phyloP scores from a whole-genome alignment of 192 early-diverging fungal genomes.

The Allomyces javanicus region DNA sequence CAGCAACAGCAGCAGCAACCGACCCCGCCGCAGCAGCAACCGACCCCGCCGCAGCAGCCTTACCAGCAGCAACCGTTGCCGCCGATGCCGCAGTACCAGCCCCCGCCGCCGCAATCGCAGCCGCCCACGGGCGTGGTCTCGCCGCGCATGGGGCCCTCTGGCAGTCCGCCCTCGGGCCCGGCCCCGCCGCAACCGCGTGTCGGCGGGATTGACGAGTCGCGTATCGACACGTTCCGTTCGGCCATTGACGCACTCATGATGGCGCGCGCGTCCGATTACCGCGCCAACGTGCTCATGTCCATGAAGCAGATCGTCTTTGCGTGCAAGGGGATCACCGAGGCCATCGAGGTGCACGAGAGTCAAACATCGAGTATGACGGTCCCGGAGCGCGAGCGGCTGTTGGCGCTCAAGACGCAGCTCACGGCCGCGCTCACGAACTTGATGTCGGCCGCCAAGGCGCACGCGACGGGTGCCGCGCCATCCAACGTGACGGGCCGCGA shows the following conservation, averaged over 20 bases:
- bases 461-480: conserved; percentile 42
- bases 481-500: conserved; percentile 37
- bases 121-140: too few species aligned
- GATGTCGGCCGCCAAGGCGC: conserved; percentile 52
- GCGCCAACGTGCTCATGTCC: conserved; percentile 50
- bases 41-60: too few species aligned
- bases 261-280: conserved; percentile 27
- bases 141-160: too few species aligned
- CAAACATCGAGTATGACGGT: conserved; percentile 18
- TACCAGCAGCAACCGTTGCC: too few species aligned
- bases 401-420: conserved; percentile 35
- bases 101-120: too few species aligned
- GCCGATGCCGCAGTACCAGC: too few species aligned
- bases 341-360: conserved; percentile 49
- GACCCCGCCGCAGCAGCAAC: too few species aligned
- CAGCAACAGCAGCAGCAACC: too few species aligned
- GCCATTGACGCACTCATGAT: neutral
- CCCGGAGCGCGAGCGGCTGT: conserved; percentile 22
- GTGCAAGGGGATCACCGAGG: conserved; percentile 65
- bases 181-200: too few species aligned
- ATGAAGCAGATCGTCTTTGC: conserved; percentile 67
- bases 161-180: too few species aligned
- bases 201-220: neutral
- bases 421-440: conserved; percentile 43
- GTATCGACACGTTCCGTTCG: neutral